Conservation (phyloP, 768 basidiomycete species). For the Lactarius akahatsu region DNA sequence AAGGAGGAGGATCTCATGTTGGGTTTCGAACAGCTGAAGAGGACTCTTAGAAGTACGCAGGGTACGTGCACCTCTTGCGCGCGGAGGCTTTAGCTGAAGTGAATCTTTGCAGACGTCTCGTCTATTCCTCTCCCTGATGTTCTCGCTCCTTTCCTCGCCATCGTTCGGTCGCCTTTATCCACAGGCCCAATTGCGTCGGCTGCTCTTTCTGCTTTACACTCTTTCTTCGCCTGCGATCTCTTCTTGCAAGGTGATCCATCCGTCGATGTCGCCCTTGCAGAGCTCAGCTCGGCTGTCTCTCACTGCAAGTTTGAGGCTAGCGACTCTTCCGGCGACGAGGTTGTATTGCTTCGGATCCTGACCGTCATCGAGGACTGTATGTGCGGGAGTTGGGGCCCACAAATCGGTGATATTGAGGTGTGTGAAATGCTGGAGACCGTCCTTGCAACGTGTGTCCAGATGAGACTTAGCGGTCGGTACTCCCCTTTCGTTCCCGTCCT, state of each 20-base stretch:
- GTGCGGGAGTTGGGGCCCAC: conserved; percentile 63
- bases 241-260: conserved; percentile 56
- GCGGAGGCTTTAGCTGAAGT: background rate
- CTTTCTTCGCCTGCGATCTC: conserved; percentile 78
- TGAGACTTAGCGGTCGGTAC: conserved; percentile 86
- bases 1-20: conserved; percentile 85
- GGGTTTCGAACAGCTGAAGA: conserved; percentile 84
- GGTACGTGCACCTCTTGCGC: conserved; percentile 42
- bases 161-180: conserved; percentile 90
- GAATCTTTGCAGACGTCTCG: conserved; percentile 50
- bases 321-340: conserved; percentile 96
- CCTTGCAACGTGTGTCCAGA: conserved; percentile 94
- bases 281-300: conserved; percentile 85
- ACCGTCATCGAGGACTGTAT: conserved; percentile 84
- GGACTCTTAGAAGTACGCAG: conserved; percentile 65
- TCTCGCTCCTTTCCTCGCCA: conserved; percentile 85
- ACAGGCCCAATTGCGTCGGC: conserved; percentile 98
- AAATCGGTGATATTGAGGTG: conserved; percentile 87
- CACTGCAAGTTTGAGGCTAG: conserved; percentile 98
- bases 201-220: conserved; percentile 84
- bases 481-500: background rate
- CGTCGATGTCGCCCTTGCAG: conserved; percentile 67
- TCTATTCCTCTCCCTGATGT: conserved; percentile 59
- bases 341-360: conserved; percentile 90
- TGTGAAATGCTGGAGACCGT: conserved; percentile 99